Conservation (phyloP, 2,329 filamentous ascomycete species). For the Venturia nashicola region DNA sequence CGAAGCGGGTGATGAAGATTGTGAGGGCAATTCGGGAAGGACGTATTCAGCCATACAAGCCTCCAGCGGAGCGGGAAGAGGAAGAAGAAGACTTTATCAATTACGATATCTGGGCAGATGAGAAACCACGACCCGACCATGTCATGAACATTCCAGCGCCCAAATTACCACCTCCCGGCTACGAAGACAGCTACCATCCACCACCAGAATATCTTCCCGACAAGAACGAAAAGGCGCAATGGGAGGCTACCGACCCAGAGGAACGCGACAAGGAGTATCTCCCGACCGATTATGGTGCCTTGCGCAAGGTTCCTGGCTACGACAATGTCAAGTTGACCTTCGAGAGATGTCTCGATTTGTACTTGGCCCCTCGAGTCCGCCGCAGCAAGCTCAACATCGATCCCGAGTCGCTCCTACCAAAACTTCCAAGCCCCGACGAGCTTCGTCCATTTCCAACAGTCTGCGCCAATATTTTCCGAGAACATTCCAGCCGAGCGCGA, state of each 20-base stretch:
- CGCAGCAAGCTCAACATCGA: slow-evolving; percentile 96
- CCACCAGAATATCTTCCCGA: slow-evolving; percentile 88
- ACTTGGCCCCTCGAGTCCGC: slow-evolving; percentile 81
- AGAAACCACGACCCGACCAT: slow-evolving; percentile 69
- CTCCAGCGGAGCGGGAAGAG: slow-evolving; percentile 60
- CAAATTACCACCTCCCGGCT: slow-evolving; percentile 84
- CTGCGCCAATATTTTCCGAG: slow-evolving; percentile 74
- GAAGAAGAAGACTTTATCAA: slow-evolving; percentile 58
- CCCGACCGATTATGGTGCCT: slow-evolving; percentile 66
- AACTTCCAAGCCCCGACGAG: slow-evolving; percentile 85
- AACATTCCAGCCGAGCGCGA: slow-evolving; percentile 80
- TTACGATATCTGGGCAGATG: slow-evolving; percentile 93
- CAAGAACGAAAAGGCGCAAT: slow-evolving; percentile 68
- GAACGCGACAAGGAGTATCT: slow-evolving; percentile 85
- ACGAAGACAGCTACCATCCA: slow-evolving; percentile 93
- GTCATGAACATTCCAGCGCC: slow-evolving; percentile 92
- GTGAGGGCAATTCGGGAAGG: slow-evolving; percentile 93
- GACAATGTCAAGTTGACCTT: slow-evolving; percentile 88
- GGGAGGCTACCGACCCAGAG: slow-evolving; percentile 79
- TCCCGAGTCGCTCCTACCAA: slow-evolving; percentile 80
- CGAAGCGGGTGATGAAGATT: slow-evolving; percentile 92
- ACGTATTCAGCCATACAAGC: slow-evolving; percentile 80
- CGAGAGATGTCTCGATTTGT: slow-evolving; percentile 87
- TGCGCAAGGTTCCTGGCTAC: slow-evolving; percentile 88
- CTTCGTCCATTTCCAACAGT: slow-evolving; percentile 89